Base-by-base conservation (phyloP, 306 rosid species). In the Ammopiptanthus mongolicus region DNA sequence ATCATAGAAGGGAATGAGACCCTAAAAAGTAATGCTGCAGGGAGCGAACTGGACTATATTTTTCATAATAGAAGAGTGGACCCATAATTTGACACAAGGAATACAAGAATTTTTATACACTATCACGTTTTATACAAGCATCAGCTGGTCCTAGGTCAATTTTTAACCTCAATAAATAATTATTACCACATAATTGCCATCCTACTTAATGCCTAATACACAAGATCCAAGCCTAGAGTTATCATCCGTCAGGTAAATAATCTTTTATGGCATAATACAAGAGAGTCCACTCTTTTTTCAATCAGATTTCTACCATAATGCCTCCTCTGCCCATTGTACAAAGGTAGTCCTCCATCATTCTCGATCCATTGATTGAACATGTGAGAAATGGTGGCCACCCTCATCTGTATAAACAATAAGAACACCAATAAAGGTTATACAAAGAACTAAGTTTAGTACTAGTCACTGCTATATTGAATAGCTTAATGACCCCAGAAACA, bases 341-440 rank as follows among this genome's bases (percentile, higher is more conserved):
- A 17, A 53, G 17, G 50, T 37, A 50, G 67, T 71, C 52, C 68
- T 50, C 25, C 74, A 53, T 77, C 82, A 73, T 60, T 80, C 83
- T 76, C 85, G 61, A 79, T 81, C 88, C 92, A 79, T 87, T 4
- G 86, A 65, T 76, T 83, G 83, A 79, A 82, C 88, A 46, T 51
- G 87, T 0, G 86, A 78, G 63, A 87, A 87, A 79, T 75, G 91
- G 77, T 51, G 84, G 62, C 88, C 86, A 68, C 86, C 89, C 77
- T 84, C 89, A 17, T 87, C 95, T 89, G 85, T 78, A 69, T 64
- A 44, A 80, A 78, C 52, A 64, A 65, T 56, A 76, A 61, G 76
- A 74, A 71, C 76, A 69, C 60, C 46, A 74, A 67, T 13, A 56
- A 36, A 7, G 36, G 36, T 31, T 42, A 71, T 46, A 51, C 59